Base-by-base conservation (phyloP, 345 rosid genomes). In the Populus davidiana region DNA sequence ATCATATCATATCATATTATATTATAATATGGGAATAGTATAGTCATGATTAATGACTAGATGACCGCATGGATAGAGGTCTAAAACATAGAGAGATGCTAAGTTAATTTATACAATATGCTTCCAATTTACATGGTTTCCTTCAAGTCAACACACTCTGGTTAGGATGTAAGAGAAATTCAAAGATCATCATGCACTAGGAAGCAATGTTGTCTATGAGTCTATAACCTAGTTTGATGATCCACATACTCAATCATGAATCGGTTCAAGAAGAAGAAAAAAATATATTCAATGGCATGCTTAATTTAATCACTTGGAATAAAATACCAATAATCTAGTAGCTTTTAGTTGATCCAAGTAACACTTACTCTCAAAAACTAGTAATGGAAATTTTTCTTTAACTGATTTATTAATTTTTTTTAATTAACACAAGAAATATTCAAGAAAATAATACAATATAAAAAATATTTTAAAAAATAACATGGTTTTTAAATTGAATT, bases 401-500 rank as follows among this genome's bases (percentile, higher is more conserved):
- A 6, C 1, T 52, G 18, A 17, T 50, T 18, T 18, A 5, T 50
- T 17, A 5, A 33, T 33, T 33, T 33, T 27, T 33, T 33, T 33
- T 33, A 33, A 33, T 3, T 33, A 33, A 4, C 1, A 4, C 1
- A 33, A 33, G 5, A 33, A 33, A 33, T 33, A 33, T 33, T 33
- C 5, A 0, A 33, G 0, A 33, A 33, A 33, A 33, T 33, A 33
- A 0, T 4, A 33, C 5, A 33, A 4, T 0, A 0, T 33, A 4
- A 33, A 33, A 33, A 0, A 4, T 4, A 33, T 33, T 33, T 4
- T 33, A 4, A 33, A 33, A 33, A 33, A 33, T 33, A 33, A 33
- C 5, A 33, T 4, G 0, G 1, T 33, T 33, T 4, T 33, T 33
- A 0, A 0, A 33, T 33, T 33, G 5, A 3, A 33, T 0, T 0